Percentiles rank a stretch among this genome's conserved stretches.
These are phyloP conservation scores for Gastroboletus turbinatus DNA, from an alignment of 1,284 basidiomycete species.

Conservation along the genomic window DNA sequence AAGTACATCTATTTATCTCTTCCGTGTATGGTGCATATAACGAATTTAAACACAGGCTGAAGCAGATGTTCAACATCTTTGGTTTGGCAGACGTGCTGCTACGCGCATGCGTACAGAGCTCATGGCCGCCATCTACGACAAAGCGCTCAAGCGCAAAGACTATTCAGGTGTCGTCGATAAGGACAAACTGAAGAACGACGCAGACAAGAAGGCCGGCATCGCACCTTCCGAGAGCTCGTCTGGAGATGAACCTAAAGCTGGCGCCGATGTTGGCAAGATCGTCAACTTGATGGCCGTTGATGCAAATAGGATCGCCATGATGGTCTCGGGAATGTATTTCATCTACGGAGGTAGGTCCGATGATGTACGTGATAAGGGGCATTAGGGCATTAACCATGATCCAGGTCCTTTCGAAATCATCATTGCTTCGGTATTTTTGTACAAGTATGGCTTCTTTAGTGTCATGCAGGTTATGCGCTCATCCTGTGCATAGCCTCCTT, in stretches of 20 bases:
- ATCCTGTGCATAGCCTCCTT: conserved; percentile 57
- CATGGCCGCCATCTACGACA: conserved; percentile 83
- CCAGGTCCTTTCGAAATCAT: conserved; percentile 77
- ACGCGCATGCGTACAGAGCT: conserved; percentile 59
- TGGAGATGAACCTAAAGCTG: conserved; percentile 58
- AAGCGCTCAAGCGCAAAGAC: conserved; percentile 84
- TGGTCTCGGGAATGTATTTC: conserved; percentile 54
- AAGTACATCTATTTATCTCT: conserved; percentile 29
- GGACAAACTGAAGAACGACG: conserved; percentile 35
- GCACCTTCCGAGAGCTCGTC: conserved; percentile 16
- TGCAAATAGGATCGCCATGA: conserved; percentile 56
- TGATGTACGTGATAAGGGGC: neutral
- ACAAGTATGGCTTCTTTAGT: conserved; percentile 52
- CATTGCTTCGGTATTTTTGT: conserved; percentile 76
- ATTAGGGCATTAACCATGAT: neutral
- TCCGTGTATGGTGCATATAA: neutral
- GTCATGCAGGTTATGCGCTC: neutral
- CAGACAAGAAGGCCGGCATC: conserved; percentile 22
- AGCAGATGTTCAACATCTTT: conserved; percentile 66
- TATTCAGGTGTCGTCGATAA: conserved; percentile 74
- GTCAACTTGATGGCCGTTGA: conserved; percentile 78
- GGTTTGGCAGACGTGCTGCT: conserved; percentile 58
- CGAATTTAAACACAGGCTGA: conserved; percentile 39
- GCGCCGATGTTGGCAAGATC: conserved; percentile 76
- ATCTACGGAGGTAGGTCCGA: conserved; percentile 55